Evolutionary conservation across 2,329 filamentous ascomycete genomes (phyloP).

Genomic region (Aspergillus hortae): DNA sequence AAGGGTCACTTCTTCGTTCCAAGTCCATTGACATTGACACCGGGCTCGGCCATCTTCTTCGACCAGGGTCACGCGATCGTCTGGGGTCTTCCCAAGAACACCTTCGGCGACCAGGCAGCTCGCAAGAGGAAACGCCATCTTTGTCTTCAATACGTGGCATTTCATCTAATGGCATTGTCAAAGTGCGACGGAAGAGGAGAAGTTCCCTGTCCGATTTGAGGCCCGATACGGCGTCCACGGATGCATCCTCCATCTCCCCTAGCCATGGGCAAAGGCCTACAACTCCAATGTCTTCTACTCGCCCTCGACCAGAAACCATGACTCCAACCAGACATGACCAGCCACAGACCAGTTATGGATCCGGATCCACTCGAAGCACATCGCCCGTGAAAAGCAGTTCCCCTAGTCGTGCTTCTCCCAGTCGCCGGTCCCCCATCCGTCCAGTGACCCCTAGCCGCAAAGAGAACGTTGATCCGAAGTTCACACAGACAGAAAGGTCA

Average conservation of each 20-base stretch:
- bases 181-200: constrained; percentile 71
- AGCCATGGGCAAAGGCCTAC: constrained; percentile 36
- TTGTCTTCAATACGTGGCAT: constrained; percentile 53
- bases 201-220: constrained; percentile 89
- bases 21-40: constrained; percentile 72
- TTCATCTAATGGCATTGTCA: constrained; percentile 39
- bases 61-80: constrained; percentile 56
- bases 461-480: constrained; percentile 38
- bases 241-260: constrained; percentile 42
- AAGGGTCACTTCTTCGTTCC: constrained; percentile 64
- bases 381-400: constrained; percentile 31
- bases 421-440: constrained; percentile 29
- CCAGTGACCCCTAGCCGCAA: constrained; percentile 35
- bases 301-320: constrained; percentile 23
- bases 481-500: constrained; percentile 29
- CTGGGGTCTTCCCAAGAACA: constrained; percentile 49
- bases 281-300: constrained; percentile 25
- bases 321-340: constrained; percentile 28
- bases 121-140: constrained; percentile 45
- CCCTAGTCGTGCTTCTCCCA: constrained; percentile 29
- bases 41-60: constrained; percentile 43
- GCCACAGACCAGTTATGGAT: constrained; percentile 27
- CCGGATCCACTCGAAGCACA: constrained; percentile 28
- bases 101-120: constrained; percentile 41
- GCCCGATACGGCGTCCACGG: constrained; percentile 59